Evolutionary conservation across 225 moss, liverwort and hornwort genomes (phyloP).

Genomic region (Bryoerythrophyllum caledonicum): DNA sequence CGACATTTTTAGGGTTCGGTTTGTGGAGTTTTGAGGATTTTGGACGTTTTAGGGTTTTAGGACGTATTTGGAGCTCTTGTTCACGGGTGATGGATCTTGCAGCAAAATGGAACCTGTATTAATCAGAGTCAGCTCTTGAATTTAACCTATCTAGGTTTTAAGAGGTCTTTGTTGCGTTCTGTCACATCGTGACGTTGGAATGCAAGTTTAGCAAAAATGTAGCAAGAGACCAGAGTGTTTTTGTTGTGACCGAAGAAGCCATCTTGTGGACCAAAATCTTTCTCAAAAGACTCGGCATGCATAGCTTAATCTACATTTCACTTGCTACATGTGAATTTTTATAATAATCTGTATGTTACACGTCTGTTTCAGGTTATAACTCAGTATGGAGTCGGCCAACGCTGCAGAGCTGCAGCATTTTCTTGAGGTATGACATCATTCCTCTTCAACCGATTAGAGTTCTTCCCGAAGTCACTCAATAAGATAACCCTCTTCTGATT

Average conservation of each 20-base stretch:
- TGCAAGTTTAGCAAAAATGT: neutral
- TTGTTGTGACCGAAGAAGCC: neutral
- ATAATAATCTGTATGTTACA: neutral
- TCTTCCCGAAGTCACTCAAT: too few species aligned
- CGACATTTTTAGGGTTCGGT: neutral
- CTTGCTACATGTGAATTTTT: neutral
- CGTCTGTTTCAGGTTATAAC: constrained; percentile 7
- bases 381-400: constrained; percentile 44
- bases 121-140: too few species aligned
- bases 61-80: neutral
- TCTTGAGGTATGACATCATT: constrained; percentile 41
- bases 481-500: too few species aligned
- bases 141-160: neutral
- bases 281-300: too few species aligned
- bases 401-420: constrained; percentile 60
- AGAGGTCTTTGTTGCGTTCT: neutral
- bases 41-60: neutral
- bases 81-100: neutral
- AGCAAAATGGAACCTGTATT: neutral
- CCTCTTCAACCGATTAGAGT: too few species aligned
- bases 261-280: neutral
- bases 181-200: neutral
- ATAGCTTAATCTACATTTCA: neutral
- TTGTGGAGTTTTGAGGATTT: neutral
- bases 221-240: too few species aligned